phyloP scores from a whole-genome alignment of 306 rosid genomes.

The Albizia julibrissin region DNA sequence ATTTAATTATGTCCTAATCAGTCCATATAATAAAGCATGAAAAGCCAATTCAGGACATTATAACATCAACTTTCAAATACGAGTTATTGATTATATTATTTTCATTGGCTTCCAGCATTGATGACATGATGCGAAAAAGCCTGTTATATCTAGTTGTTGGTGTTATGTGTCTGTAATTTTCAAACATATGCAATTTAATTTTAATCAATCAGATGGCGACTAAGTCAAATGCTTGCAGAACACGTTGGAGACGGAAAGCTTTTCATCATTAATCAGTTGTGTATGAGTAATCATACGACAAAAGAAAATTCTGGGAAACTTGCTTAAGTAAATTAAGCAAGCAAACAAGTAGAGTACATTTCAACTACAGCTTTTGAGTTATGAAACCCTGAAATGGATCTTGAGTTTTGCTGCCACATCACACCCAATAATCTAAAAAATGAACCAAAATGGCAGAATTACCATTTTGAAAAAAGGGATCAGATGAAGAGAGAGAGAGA shows the following conservation, averaged over 20 bases:
- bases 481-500: background rate
- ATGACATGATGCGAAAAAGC: conserved; percentile 29
- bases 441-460: conserved; percentile 51
- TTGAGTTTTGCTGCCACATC: conserved; percentile 20
- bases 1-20: conserved; percentile 41
- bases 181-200: background rate
- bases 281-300: background rate
- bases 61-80: conserved; percentile 28
- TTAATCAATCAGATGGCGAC: conserved; percentile 20
- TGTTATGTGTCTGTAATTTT: background rate
- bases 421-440: conserved; percentile 26
- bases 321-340: conserved; percentile 59
- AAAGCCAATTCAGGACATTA: conserved; percentile 22
- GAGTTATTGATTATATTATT: conserved; percentile 29
- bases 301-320: conserved; percentile 42
- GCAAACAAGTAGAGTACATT: conserved; percentile 54
- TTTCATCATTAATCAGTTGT: conserved; percentile 2
- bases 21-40: conserved; percentile 39
- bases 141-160: conserved; percentile 30
- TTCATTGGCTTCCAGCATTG: conserved; percentile 30
- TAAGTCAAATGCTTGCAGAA: conserved; percentile 29
- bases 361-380: conserved; percentile 27
- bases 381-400: background rate
- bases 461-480: conserved; percentile 50
- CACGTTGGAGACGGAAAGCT: conserved; percentile 15